Evolutionary conservation across 257 asterid genomes (phyloP), one percentile per base, ranked within the genome.

Genomic region (Jasminum sambac): DNA sequence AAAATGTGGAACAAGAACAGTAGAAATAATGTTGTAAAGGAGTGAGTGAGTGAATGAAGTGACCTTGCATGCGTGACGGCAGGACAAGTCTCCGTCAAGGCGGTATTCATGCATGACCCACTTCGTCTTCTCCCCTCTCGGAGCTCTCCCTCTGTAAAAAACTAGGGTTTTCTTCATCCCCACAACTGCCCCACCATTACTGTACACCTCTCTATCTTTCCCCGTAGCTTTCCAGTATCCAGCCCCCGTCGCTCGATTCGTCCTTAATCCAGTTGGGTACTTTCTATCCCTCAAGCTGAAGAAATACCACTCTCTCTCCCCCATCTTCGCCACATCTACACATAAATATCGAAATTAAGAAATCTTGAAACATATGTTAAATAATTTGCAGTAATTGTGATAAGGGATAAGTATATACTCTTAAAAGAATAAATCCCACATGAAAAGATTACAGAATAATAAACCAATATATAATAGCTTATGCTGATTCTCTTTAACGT

Each of bases 61-160:
- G 12, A 88, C 95, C 91, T 86, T 90, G 72, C 68, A 81, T 48
- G 89, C 68, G 80, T 82, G 88, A 63, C 93, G 95, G 85, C 78
- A 85, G 25, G 92, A 88, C 74, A 88, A 86, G 72, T 83, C 76
- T 10, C 91, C 89, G 39, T 86, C 87, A 62, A 88, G 97, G 69
- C 97, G 94, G 64, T 90, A 90, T 63, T 90, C 97, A 67, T 90
- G 97, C 97, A 90, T 90, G 75, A 90, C 97, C 97, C 97, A 90
- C 74, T 88, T 90, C 41, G 97, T 90, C 71, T 90, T 90, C 69
- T 85, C 86, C 0, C 97, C 97, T 0, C 91, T 74, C 0, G 97
- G 97, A 21, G 96, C 97, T 73, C 97, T 81, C 0, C 97, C 97
- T 44, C 60, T 86, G 90, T 90, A 90, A 82, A 90, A 90, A 78